Evolutionary conservation across 2,329 filamentous ascomycete genomes (phyloP).

Genomic region (Sarocladium strictum): DNA sequence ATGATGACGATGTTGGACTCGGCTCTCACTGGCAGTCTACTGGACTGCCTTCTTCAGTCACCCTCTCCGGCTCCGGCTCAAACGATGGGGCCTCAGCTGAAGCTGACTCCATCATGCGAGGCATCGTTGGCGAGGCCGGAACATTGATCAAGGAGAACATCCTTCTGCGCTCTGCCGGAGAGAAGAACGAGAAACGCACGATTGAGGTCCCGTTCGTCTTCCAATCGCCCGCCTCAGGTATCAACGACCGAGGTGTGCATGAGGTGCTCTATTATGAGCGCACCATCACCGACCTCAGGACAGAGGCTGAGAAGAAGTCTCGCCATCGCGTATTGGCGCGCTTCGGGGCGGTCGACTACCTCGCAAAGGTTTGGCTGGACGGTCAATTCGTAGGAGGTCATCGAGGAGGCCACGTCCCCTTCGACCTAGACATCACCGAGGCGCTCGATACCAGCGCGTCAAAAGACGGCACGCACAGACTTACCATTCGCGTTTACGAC

Average conservation of each 20-base stretch:
- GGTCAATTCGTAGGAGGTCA: slow-evolving; percentile 48
- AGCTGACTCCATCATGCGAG: slow-evolving; percentile 22
- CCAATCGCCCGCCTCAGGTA: slow-evolving; percentile 57
- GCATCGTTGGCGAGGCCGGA: slow-evolving; percentile 6
- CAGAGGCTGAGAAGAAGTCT: slow-evolving; percentile 29
- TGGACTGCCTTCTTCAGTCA: slow-evolving; percentile 39
- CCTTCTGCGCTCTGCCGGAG: slow-evolving; percentile 22
- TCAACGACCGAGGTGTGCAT: slow-evolving; percentile 55
- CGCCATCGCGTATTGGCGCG: slow-evolving; percentile 42
- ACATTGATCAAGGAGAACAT: slow-evolving; percentile 41
- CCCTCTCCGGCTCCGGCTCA: slow-evolving; percentile 17
- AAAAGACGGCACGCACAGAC: slow-evolving; percentile 22
- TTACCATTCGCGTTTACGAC: slow-evolving; percentile 56
- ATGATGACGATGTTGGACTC: slow-evolving; percentile 56
- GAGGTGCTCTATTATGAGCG: slow-evolving; percentile 65
- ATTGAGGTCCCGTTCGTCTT: slow-evolving; percentile 63
- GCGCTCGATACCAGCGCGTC: slow-evolving; percentile 22
- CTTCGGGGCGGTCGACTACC: slow-evolving; percentile 58
- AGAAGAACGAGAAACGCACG: slow-evolving; percentile 37
- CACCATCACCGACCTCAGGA: slow-evolving; percentile 42
- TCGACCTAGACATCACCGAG: slow-evolving; percentile 52
- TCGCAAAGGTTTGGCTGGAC: slow-evolving; percentile 51
- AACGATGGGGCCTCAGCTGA: slow-evolving; percentile 29
- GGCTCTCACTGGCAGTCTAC: slow-evolving; percentile 44
- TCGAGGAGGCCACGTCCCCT: slow-evolving; percentile 53